Evolutionary conservation across 2,329 filamentous ascomycete genomes (phyloP).

Genomic region (Aspergillus pseudotamarii): DNA sequence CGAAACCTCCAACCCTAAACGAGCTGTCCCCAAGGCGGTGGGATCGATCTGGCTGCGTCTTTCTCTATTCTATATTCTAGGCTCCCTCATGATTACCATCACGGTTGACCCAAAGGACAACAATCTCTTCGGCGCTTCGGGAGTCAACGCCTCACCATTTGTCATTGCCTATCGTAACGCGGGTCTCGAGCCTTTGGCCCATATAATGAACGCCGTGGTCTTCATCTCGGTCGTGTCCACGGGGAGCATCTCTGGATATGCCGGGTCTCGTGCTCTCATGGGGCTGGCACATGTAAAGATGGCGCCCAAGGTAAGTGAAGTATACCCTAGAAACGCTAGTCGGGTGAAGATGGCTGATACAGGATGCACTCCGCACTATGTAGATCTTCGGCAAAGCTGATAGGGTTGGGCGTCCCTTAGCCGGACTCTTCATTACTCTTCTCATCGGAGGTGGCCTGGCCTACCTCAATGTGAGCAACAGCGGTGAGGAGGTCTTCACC

Average conservation of each 20-base stretch:
- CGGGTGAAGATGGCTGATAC: background rate
- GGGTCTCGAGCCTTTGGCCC: conserved; percentile 43
- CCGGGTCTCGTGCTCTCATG: conserved; percentile 48
- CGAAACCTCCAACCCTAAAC: conserved; percentile 48
- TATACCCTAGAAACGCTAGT: too few species aligned
- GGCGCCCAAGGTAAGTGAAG: conserved; percentile 38
- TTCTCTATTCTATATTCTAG: conserved; percentile 50
- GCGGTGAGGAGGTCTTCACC: conserved; percentile 47
- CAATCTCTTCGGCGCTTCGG: conserved; percentile 45
- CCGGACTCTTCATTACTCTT: conserved; percentile 64
- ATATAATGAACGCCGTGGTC: conserved; percentile 55
- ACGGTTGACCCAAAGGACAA: conserved; percentile 45
- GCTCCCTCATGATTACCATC: conserved; percentile 50
- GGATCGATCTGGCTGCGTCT: conserved; percentile 51
- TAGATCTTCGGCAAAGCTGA: conserved; percentile 36
- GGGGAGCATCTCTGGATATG: conserved; percentile 49
- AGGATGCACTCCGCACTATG: background rate
- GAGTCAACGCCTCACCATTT: conserved; percentile 51
- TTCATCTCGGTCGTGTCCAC: conserved; percentile 52
- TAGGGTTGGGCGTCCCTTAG: conserved; percentile 44
- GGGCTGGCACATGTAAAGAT: conserved; percentile 48
- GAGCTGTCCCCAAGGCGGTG: conserved; percentile 49
- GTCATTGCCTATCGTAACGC: conserved; percentile 47
- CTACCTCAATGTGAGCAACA: conserved; percentile 49
- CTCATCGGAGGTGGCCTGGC: conserved; percentile 64